phyloP scores from a whole-genome alignment of 108 stramenopile genomes.

The Cylindrotheca closterium region DNA sequence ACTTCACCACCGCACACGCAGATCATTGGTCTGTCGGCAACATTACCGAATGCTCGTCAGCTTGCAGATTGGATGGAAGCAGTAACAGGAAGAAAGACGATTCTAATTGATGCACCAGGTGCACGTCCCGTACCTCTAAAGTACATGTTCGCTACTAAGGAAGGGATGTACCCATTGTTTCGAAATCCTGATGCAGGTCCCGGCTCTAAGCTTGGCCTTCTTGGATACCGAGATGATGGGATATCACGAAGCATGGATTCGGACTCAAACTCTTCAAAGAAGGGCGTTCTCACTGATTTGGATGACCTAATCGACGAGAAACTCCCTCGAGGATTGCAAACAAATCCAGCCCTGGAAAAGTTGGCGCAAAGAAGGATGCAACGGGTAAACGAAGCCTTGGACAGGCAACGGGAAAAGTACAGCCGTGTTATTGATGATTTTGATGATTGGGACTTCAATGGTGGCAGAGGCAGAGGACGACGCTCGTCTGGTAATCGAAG shows the following conservation, averaged over 20 bases:
- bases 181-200: constrained; percentile 77
- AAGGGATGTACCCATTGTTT: constrained; percentile 79
- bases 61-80: constrained; percentile 79
- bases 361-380: constrained; percentile 46
- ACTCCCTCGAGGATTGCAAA: constrained; percentile 64
- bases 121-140: constrained; percentile 91
- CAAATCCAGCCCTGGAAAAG: constrained; percentile 58
- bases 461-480: constrained; percentile 14
- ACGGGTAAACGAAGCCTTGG: constrained; percentile 58
- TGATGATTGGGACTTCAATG: constrained; percentile 30
- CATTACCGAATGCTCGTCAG: constrained; percentile 74
- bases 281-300: constrained; percentile 4
- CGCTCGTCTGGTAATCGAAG: constrained; percentile 1
- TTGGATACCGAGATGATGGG: constrained; percentile 78
- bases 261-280: constrained; percentile 20
- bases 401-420: constrained; percentile 43
- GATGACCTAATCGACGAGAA: constrained; percentile 22
- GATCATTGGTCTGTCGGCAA: constrained; percentile 91
- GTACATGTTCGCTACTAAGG: constrained; percentile 78
- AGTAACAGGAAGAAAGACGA: constrained; percentile 71
- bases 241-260: constrained; percentile 13
- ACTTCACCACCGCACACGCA: constrained; percentile 78
- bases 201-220: constrained; percentile 65
- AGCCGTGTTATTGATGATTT: constrained; percentile 8
- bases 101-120: constrained; percentile 77